Base-by-base conservation (phyloP, 108 stramenopile genomes). In the Parmales sp. region DNA sequence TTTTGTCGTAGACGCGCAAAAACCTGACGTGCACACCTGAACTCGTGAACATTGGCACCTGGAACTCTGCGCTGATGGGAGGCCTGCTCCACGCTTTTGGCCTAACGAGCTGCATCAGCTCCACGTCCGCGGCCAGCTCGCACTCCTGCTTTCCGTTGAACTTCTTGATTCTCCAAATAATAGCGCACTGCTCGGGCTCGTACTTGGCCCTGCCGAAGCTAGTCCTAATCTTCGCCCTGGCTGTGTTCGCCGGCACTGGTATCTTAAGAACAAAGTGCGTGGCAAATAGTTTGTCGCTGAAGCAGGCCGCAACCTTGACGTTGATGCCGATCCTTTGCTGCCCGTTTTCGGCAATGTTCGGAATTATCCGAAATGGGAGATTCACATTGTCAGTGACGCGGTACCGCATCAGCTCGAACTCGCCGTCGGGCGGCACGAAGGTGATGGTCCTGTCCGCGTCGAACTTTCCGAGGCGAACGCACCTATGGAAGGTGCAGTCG, bases 381-480 rank as follows among this genome's bases (percentile, higher is more conserved):
- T 92, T 91, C 63, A 98, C 90, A 73, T 94, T 94, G 78, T 94
- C 94, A 23, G 88, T 90, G 60, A 98, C 92, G 37, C 96, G 90
- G 80, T 97, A 99, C 65, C 89, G 74, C 98, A 99, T 99, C 64
- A 99, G 78, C 76, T 99, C 96, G 74, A 97, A 99, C 82, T 99
- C 98, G 29, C 98, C 98, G 75, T 99, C 98, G 0, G 98, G 98
- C 9, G 98, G 98, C 65, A 97, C 95, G 72, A 99, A 99, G 68
- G 98, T 99, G 74, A 99, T 97, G 45, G 98, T 97, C 44, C 98
- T 87, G 74, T 99, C 98, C 34, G 96, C 89, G 79, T 99, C 98
- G 77, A 98, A 99, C 73, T 95, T 95, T 41, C 96, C 93, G n/a
- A 95, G 82, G 64, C 90, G 81, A 3, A 96, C 93, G 74, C 95